Evolutionary conservation across 495 filamentous ascomycete species (phyloP), one percentile per base, ranked within the genome.

Genomic region (Penicillium pancosmium): DNA sequence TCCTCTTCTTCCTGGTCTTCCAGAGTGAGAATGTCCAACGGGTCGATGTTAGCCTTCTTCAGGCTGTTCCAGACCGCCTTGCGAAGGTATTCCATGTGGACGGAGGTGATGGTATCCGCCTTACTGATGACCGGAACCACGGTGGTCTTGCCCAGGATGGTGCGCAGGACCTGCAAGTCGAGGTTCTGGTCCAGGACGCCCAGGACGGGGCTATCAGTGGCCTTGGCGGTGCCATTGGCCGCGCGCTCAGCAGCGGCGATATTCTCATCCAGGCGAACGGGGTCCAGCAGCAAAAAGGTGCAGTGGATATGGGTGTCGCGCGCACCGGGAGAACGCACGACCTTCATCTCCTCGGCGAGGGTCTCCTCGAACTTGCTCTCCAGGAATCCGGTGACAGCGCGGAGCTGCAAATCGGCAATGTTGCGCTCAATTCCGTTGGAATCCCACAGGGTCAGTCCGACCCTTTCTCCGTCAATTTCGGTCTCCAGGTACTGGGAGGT

Each of bases 331-430:
- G 93, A 91, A 62, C 94, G 88, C 50, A 96, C 78, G 36, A 98
- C 93, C 79, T 97, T 97, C 83, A 95, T 96, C 81, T 98, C 94
- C 76, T 98, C 94, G 35, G 86, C 88, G 71, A 98, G 93, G 0
- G 94, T 98, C 68, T 98, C 95, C 71, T 98, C 93, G 61, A 98
- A 98, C 72, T 98, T 98, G 73, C 89, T 93, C 77, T 98, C 94
- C 54, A 98, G 78, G 79, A 98, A 98, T 12, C 88, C 83, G 25
- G 89, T 87, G 73, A 97, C 92, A 60, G 93, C 91, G 52, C 93
- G 89, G 57, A 98, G 78, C 74, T 98, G 94, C 51, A 98, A 80
- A 73, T 97, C 94, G 46, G 95, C 92, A 25, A 97, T 84, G 71
- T 90, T 91, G 81, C 90, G 92, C 77, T 98, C 93, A 54, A 98